Evolutionary conservation across 1,139 yeast genomes (phyloP), one percentile per base, ranked within the genome.

Genomic region (Candida sp.): DNA sequence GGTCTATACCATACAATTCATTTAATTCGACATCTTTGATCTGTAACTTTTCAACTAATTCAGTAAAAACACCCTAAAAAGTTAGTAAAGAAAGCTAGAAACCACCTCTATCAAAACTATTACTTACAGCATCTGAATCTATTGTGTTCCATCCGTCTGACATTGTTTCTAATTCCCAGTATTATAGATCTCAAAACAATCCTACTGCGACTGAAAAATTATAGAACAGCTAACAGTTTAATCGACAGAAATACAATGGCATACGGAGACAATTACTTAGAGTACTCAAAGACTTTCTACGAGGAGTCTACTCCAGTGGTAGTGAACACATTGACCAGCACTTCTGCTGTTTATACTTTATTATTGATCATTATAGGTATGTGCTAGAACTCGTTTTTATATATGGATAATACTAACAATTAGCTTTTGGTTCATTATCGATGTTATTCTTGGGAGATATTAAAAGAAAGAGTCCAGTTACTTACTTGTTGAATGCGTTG

Each of bases 1-100:
- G 46, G 49, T 82, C 87, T 21, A 83, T 70, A 3, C 82, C 65
- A 49, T 76, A 75, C 15, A 83, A 64, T 52, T 84, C 89, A 43
- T 80, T 82, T 51, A 84, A 70, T 57, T 83, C 84, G 15, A 81
- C 73, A 29, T 75, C 72, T 47, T 72, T 55, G 21, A 82, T 81
- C n/a, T 80, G 79, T 35, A 84, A 63, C 44, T 74, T 71, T 48
- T 80, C 84, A 22, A 81, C 79, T 22, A 84, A 68, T 50, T 83
- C 84, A 1, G 87, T 79, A 61, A 84, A 84, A 6, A 84, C 82
- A n/a, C 87, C 87, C 79, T 75, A 49, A 37, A 41, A n/a, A 11
- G 54, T 50, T 49, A 51, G 56, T 45, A 43, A 9, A 29, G 7
- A 25, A 25, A 22, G 12, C 15, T 11, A 25, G 11, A 7, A 11